Conservation (phyloP, 2,329 filamentous ascomycete species). For the Phialocephala sp. region DNA sequence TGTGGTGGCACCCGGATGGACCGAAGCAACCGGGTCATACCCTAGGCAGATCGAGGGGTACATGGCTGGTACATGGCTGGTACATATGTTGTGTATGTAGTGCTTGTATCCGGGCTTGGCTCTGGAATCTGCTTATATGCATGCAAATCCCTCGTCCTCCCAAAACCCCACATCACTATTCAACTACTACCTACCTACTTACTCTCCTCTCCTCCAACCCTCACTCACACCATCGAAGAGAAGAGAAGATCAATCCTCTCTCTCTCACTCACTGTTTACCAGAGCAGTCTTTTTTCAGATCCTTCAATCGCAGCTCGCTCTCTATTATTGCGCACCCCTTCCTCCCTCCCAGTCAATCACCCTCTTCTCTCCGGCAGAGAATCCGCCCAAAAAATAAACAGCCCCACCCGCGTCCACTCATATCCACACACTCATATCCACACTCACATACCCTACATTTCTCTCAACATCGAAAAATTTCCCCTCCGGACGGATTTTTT, state of each 20-base stretch:
- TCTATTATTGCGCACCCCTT: conserved; percentile 9
- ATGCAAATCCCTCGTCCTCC: conserved; percentile 22
- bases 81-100: conserved; percentile 36
- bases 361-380: conserved; percentile 26
- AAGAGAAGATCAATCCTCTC: conserved; percentile 4
- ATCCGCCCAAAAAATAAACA: conserved; percentile 1
- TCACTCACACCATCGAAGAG: neutral
- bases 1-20: conserved; percentile 21
- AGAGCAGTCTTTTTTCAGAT: conserved; percentile 18
- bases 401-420: neutral
- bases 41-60: conserved; percentile 36
- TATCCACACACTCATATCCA: conserved; percentile 5
- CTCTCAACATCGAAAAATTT: neutral
- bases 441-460: neutral
- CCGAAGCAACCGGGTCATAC: conserved; percentile 36
- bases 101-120: conserved; percentile 17
- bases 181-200: neutral
- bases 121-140: conserved; percentile 30
- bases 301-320: neutral
- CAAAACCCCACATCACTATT: conserved; percentile 24
- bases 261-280: conserved; percentile 24
- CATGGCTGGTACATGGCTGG: conserved; percentile 32
- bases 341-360: neutral
- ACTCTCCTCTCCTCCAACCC: neutral
- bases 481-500: neutral